Conservation (phyloP, 805 yeast species). For the Pichia deserticola region DNA sequence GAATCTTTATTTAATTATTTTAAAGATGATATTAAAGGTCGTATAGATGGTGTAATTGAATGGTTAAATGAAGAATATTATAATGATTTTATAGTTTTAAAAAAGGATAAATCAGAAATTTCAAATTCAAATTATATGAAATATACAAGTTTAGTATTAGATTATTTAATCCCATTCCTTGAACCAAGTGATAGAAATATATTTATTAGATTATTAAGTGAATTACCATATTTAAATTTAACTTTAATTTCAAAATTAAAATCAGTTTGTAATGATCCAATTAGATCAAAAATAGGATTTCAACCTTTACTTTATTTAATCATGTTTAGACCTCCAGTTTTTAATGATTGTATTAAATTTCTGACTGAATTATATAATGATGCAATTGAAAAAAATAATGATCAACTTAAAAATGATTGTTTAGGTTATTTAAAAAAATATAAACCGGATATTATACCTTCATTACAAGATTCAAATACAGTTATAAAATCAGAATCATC, state of each 20-base stretch:
- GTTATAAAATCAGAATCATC: too few species aligned
- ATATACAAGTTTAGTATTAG: constrained; percentile 69
- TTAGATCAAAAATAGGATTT: constrained; percentile 70
- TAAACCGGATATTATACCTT: constrained; percentile 15
- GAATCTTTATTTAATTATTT: constrained; percentile 66
- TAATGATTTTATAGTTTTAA: constrained; percentile 44
- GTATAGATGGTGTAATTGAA: constrained; percentile 71
- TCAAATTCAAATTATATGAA: constrained; percentile 40
- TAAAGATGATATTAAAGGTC: constrained; percentile 59
- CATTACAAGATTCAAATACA: background rate
- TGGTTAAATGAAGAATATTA: constrained; percentile 94
- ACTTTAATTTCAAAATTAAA: constrained; percentile 57
- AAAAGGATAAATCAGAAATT: constrained; percentile 4
- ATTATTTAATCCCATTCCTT: constrained; percentile 73
- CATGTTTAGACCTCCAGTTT: constrained; percentile 87
- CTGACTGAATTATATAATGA: constrained; percentile 40
- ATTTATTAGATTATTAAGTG: constrained; percentile 78
- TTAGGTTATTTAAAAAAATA: constrained; percentile 41
- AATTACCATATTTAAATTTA: constrained; percentile 68
- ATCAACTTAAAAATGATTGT: constrained; percentile 43
- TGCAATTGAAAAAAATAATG: constrained; percentile 29
- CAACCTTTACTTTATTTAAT: constrained; percentile 75
- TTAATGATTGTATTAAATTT: constrained; percentile 42
- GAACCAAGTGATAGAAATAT: constrained; percentile 75
- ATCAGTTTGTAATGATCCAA: constrained; percentile 80